Conservation (phyloP, 768 basidiomycete species). For the Suillus subaureus region DNA sequence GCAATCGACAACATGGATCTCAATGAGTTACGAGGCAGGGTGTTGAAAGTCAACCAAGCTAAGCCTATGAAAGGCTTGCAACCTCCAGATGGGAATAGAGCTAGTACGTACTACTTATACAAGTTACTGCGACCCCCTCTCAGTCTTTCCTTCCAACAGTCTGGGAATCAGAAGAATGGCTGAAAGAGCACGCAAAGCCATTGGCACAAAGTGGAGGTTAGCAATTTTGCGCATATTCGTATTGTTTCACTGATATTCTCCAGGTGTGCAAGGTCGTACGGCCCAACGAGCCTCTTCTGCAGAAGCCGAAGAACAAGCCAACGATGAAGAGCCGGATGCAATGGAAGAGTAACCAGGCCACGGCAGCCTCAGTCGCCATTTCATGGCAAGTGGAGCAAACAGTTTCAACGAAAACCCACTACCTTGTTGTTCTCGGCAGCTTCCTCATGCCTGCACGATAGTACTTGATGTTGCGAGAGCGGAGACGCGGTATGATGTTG, state of each 20-base stretch:
- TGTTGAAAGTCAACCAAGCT: slow-evolving; percentile 83
- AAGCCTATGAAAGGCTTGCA: slow-evolving; percentile 77
- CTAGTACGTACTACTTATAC: slow-evolving; percentile 51
- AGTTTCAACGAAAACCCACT: background rate
- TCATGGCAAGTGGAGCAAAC: background rate
- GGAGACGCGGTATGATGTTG: background rate
- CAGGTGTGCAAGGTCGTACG: slow-evolving; percentile 59
- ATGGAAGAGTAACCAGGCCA: slow-evolving; percentile 64
- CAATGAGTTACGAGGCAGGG: slow-evolving; percentile 80
- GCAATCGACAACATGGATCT: slow-evolving; percentile 99
- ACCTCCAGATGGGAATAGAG: slow-evolving; percentile 68
- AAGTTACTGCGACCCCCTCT: slow-evolving; percentile 4
- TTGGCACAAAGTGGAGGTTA: slow-evolving; percentile 73
- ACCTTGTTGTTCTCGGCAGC: background rate
- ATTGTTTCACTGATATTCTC: slow-evolving; percentile 8
- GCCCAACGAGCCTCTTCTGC: slow-evolving; percentile 28
- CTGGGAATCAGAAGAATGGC: slow-evolving; percentile 97
- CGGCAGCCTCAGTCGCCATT: background rate
- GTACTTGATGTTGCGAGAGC: background rate
- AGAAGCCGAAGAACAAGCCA: slow-evolving; percentile 31
- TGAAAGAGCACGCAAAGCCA: slow-evolving; percentile 79
- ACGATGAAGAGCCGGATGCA: slow-evolving; percentile 45
- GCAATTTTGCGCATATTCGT: slow-evolving; percentile 13
- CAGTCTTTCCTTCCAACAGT: slow-evolving; percentile 47
- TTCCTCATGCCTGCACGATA: background rate